Base-by-base conservation (phyloP, 225 moss, liverwort and hornwort species). In the Pleurozium schreberi region DNA sequence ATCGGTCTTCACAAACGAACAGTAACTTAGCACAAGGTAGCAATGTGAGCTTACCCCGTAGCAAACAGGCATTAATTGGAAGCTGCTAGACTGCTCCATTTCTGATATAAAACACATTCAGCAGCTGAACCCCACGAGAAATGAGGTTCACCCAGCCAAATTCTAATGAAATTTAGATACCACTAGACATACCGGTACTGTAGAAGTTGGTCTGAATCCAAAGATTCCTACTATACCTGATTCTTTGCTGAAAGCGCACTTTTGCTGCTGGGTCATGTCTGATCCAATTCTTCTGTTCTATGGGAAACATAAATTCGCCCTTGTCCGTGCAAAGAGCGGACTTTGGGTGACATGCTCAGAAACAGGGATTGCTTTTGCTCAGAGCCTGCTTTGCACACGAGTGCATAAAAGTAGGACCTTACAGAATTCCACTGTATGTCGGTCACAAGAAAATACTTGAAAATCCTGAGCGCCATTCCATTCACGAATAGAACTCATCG, bases 81-180 rank as follows among this genome's bases (percentile, higher is more conserved):
- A 68, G 75, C 84, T 89, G 55, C 63, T 47, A 73, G 64, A 78
- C 81, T 69, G 55, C 78, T 91, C 82, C 60, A 84, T 80, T 87
- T 89, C 85, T 82, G 85, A 82, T 82, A 63, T 59, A 89, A 84
- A 90, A 65, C 83, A 74, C 75, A 84, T 83, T 83, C 84, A 76
- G 88, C 92, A 84, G 45, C 73, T 73, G n/a, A 84, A 88, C 68
- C 76, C 68, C 70, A 66, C 65, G 60, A 70, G 71, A 64, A 83
- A 85, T 77, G 88, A 83, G 83, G 34, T 89, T 71, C 87, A 70
- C 45, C 34, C 66, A 50, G 85, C 81, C 78, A 80, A 70, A 85
- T 73, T 78, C 83, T 73, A 40, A 75, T 31, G 62, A 78, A 59
- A 27, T 47, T 81, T 69, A 80, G 68, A 60, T 65, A 52, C 68